Evolutionary conservation across 371 early-diverging fungal species (phyloP).

Genomic region (Rhizomucor pusillus): DNA sequence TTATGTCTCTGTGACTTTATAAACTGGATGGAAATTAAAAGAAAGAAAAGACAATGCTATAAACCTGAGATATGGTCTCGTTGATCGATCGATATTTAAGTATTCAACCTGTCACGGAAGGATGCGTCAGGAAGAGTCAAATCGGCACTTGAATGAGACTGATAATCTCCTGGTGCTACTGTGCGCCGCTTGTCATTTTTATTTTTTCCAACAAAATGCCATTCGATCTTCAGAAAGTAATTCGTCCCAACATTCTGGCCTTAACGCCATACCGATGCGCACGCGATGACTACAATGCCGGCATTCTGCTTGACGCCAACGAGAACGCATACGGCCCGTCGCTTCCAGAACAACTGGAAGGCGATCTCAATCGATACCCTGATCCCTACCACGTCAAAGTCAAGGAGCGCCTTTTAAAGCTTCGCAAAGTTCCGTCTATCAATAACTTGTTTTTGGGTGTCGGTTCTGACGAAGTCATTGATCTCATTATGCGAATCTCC

Average conservation of each 20-base stretch:
- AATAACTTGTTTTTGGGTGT: conserved; percentile 91
- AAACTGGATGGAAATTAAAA: no score
- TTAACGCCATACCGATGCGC: conserved; percentile 96
- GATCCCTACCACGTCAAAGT: conserved; percentile 87
- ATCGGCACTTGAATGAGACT: no score
- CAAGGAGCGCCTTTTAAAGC: conserved; percentile 71
- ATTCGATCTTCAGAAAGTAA: conserved; percentile 72
- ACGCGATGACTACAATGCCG: conserved; percentile 90
- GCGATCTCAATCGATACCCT: conserved; percentile 90
- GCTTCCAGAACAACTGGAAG: conserved; percentile 25
- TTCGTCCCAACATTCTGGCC: conserved; percentile 92
- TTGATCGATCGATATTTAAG: no score
- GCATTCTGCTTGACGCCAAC: conserved; percentile 96
- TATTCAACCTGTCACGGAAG: no score
- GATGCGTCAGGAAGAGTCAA: no score
- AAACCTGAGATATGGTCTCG: no score
- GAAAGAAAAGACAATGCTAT: no score
- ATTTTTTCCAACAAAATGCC: conserved; percentile 23
- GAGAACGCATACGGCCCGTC: conserved; percentile 94
- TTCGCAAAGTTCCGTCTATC: conserved; percentile 63
- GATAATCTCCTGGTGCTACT: no score
- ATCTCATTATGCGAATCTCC: conserved; percentile 86
- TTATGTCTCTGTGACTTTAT: no score
- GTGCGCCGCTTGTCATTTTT: no score
- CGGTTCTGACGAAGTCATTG: conserved; percentile 96